phyloP scores from a whole-genome alignment of 148 eudicot species.

The Vaccinium macrocarpon region DNA sequence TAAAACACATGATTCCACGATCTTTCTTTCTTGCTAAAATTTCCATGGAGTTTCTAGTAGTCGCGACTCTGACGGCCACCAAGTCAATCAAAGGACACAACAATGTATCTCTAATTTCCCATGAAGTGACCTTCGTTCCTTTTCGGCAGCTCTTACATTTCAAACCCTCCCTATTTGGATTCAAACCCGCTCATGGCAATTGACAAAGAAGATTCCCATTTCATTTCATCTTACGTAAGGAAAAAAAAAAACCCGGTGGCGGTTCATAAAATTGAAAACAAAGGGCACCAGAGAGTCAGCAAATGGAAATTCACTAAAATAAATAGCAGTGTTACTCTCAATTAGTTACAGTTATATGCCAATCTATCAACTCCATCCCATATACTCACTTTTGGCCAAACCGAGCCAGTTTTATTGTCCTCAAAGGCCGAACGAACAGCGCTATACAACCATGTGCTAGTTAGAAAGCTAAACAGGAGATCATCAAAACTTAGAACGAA shows the following conservation, averaged over 20 bases:
- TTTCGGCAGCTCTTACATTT: background rate
- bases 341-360: background rate
- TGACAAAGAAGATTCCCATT: too few species aligned
- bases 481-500: background rate
- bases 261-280: background rate
- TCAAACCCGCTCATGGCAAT: background rate
- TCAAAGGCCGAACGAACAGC: background rate
- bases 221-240: too few species aligned
- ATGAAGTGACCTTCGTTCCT: background rate
- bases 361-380: background rate
- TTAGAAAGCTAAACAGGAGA: background rate
- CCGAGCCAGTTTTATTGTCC: background rate
- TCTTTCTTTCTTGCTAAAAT: too few species aligned
- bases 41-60: too few species aligned
- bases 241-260: background rate
- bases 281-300: background rate
- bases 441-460: background rate
- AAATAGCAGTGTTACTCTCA: background rate
- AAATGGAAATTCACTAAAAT: background rate
- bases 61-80: too few species aligned
- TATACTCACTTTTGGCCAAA: conserved; percentile 2
- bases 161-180: background rate
- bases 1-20: too few species aligned
- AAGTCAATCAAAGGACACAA: too few species aligned
- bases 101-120: too few species aligned